Conservation (phyloP, 306 rosid species). For the Begonia loranthoides region DNA sequence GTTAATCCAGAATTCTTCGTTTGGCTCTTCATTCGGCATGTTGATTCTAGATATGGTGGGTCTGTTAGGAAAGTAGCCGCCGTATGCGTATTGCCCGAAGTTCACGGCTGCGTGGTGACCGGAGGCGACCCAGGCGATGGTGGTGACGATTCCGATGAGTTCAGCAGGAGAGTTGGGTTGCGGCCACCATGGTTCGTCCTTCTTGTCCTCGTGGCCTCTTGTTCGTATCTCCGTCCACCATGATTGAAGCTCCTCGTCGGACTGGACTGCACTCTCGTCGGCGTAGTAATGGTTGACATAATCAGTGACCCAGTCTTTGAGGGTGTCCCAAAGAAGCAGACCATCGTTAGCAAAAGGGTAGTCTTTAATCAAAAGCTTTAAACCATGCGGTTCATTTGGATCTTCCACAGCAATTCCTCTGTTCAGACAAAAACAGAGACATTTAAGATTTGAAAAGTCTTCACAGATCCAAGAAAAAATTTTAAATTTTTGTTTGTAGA, state of each 20-base stretch:
- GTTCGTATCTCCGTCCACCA: slow-evolving; percentile 37
- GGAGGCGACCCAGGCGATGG: slow-evolving; percentile 24
- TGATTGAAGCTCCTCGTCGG: slow-evolving; percentile 24
- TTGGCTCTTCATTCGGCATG: slow-evolving; percentile 21
- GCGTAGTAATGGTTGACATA: slow-evolving; percentile 24
- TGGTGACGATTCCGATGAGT: slow-evolving; percentile 13
- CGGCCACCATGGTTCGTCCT: slow-evolving; percentile 35
- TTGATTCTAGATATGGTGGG: slow-evolving; percentile 24
- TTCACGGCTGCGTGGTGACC: slow-evolving; percentile 28
- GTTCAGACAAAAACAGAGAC: not conserved
- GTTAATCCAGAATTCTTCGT: slow-evolving; percentile 8
- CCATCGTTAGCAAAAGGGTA: slow-evolving; percentile 36
- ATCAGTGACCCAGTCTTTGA: slow-evolving; percentile 24
- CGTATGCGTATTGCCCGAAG: slow-evolving; percentile 27
- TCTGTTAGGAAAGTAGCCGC: slow-evolving; percentile 28
- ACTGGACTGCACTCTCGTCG: slow-evolving; percentile 5
- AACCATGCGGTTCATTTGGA: slow-evolving; percentile 20
- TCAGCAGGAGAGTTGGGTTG: slow-evolving; percentile 9
- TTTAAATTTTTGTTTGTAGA: not conserved
- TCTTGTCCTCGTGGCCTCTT: slow-evolving; percentile 25
- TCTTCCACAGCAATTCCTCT: slow-evolving; percentile 34
- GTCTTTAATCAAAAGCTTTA: slow-evolving; percentile 26
- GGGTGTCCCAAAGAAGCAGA: slow-evolving; percentile 21
- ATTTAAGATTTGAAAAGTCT: not conserved
- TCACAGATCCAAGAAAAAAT: too few species aligned